Conservation (phyloP, 164 flowering plant species). For the Umbilicus rupestris region DNA sequence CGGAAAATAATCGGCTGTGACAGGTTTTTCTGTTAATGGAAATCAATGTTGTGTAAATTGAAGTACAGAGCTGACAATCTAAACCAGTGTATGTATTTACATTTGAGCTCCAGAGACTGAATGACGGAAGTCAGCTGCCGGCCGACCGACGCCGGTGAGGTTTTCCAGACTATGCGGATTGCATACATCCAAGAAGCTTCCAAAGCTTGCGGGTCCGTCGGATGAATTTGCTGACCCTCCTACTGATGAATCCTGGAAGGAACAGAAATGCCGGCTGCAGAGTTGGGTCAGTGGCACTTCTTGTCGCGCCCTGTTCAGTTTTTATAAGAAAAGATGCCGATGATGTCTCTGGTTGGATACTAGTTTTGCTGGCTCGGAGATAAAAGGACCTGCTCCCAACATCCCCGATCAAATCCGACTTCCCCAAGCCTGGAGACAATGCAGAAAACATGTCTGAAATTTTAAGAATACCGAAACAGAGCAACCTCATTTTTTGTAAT, state of each 20-base stretch:
- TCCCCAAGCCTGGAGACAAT: constrained; percentile 43
- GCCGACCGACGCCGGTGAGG: neutral
- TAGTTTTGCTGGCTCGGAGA: constrained; percentile 33
- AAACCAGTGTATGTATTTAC: too few relatives aligned
- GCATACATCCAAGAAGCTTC: constrained; percentile 41
- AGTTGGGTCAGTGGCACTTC: constrained; percentile 1
- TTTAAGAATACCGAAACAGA: neutral
- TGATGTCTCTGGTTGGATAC: too few relatives aligned
- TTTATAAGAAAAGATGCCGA: constrained; percentile 7
- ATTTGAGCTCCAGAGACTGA: too few relatives aligned
- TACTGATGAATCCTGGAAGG: constrained; percentile 23
- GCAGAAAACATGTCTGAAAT: neutral
- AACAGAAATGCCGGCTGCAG: constrained; percentile 14
- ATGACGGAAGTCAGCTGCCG: too few relatives aligned
- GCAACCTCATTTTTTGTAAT: neutral
- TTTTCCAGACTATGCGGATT: constrained; percentile 4
- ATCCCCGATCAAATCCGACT: constrained; percentile 52
- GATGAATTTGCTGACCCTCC: constrained; percentile 28
- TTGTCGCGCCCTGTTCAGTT: constrained; percentile 8
- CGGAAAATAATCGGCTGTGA: too few relatives aligned
- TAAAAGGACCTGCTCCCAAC: constrained; percentile 70
- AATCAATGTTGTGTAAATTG: too few relatives aligned
- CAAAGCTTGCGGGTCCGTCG: constrained; percentile 41
- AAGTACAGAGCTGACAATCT: too few relatives aligned
- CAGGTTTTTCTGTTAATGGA: too few relatives aligned